A percentile compares a stretch with the other conserved stretches of the same genome.
These are phyloP conservation scores for Arctium minus DNA, from an alignment of 129 eudicot species.

Conservation along the genomic window DNA sequence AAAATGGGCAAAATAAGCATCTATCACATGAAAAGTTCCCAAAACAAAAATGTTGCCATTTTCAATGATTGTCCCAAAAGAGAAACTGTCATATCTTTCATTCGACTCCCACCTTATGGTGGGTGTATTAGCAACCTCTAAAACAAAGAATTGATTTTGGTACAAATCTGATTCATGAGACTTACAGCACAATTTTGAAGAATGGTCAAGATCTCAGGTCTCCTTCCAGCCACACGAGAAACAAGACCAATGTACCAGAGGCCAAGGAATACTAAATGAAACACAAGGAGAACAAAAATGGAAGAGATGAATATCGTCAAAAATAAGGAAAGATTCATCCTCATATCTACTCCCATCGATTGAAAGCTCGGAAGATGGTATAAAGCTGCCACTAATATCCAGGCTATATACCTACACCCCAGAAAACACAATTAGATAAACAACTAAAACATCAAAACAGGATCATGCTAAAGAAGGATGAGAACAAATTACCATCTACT, in stretches of 20 bases:
- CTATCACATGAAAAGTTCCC: background rate
- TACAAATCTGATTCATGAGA: background rate
- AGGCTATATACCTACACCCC: slow-evolving; percentile 70
- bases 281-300: slow-evolving; percentile 79
- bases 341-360: slow-evolving; percentile 98
- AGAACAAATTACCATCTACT: slow-evolving; percentile 71
- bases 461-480: background rate
- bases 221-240: slow-evolving; percentile 84
- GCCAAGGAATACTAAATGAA: slow-evolving; percentile 74
- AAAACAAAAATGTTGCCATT: background rate
- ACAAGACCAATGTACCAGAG: slow-evolving; percentile 98
- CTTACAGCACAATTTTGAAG: slow-evolving; percentile 96
- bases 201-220: slow-evolving; percentile 84
- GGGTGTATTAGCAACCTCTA: background rate
- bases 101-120: too few species aligned
- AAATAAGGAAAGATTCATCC: slow-evolving; percentile 94
- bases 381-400: slow-evolving; percentile 90
- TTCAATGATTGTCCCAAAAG: background rate
- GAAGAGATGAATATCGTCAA: slow-evolving; percentile 78
- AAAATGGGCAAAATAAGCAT: background rate
- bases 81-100: background rate
- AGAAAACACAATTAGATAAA: background rate
- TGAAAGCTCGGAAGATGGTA: slow-evolving; percentile 97
- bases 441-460: background rate
- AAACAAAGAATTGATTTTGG: background rate